These are phyloP conservation scores for Achlya hypogyna DNA, from an alignment of 352 stramenopile species.

Conservation along the genomic window DNA sequence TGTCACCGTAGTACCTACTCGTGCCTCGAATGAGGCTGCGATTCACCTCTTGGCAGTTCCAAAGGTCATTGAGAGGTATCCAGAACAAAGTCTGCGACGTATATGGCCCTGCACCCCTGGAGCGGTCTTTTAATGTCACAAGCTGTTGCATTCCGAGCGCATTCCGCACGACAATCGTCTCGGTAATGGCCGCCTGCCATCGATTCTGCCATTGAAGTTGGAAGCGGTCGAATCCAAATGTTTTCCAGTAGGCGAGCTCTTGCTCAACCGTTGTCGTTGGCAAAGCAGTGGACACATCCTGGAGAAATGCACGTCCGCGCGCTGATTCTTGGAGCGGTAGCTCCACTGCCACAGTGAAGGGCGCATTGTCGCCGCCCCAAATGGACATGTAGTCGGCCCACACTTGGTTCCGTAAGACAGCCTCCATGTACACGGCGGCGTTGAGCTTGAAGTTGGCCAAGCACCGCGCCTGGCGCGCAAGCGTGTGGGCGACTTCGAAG, in stretches of 20 bases:
- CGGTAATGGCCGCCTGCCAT: neutral
- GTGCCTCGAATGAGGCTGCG: neutral
- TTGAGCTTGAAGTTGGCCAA: neutral
- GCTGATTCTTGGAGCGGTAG: neutral
- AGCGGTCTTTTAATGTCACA: neutral
- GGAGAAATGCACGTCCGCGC: neutral
- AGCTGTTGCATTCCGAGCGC: neutral
- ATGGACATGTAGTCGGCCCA: neutral
- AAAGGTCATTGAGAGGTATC: neutral
- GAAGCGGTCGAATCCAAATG: neutral
- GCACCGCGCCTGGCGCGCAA: neutral
- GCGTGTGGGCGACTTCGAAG: constrained; percentile 18
- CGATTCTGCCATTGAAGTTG: neutral
- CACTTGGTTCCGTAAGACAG: constrained; percentile 1
- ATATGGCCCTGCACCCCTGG: neutral
- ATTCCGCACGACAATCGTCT: neutral
- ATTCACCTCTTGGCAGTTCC: neutral
- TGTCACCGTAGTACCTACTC: neutral
- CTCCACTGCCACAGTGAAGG: neutral
- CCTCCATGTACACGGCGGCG: constrained; percentile 14
- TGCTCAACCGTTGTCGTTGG: neutral
- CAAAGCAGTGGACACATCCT: neutral
- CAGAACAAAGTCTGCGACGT: neutral
- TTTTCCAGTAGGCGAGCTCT: constrained; percentile 6
- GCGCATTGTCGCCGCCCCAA: neutral